Evolutionary conservation across 2,329 filamentous ascomycete genomes (phyloP).

Genomic region (Neofusicoccum laricinum): DNA sequence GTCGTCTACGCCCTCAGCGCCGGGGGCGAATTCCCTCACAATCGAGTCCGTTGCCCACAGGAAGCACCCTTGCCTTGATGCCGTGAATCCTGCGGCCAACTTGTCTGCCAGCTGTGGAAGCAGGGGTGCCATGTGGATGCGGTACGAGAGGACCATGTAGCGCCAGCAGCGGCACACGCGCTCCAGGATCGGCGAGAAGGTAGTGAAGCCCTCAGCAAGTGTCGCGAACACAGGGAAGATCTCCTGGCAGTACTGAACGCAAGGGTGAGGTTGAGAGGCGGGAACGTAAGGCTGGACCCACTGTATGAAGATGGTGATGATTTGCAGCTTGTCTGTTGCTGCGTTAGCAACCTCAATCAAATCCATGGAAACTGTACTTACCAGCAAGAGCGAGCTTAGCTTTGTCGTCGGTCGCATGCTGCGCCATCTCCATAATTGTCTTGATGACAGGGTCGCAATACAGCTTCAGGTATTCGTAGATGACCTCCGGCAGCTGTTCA

Average conservation of each 20-base stretch:
- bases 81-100: constrained; percentile 78
- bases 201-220: constrained; percentile 82
- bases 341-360: constrained; percentile 15
- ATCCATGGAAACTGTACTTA: constrained; percentile 36
- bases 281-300: constrained; percentile 71
- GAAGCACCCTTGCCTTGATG: constrained; percentile 90
- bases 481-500: constrained; percentile 74
- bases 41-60: constrained; percentile 98
- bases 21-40: constrained; percentile 90
- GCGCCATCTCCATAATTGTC: constrained; percentile 81
- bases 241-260: constrained; percentile 94
- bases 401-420: constrained; percentile 77
- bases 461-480: constrained; percentile 81
- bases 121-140: constrained; percentile 81
- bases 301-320: constrained; percentile 89
- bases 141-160: constrained; percentile 94
- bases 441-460: constrained; percentile 90
- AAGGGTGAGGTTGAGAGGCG: constrained; percentile 74
- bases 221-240: constrained; percentile 84
- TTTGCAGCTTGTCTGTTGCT: constrained; percentile 73
- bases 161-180: constrained; percentile 93
- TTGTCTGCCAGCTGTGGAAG: constrained; percentile 84
- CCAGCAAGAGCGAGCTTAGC: constrained; percentile 82
- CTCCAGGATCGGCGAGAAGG: constrained; percentile 86
- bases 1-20: constrained; percentile 77